Evolutionary conservation across 2,329 filamentous ascomycete species (phyloP).

Genomic region (Boeremia exigua): DNA sequence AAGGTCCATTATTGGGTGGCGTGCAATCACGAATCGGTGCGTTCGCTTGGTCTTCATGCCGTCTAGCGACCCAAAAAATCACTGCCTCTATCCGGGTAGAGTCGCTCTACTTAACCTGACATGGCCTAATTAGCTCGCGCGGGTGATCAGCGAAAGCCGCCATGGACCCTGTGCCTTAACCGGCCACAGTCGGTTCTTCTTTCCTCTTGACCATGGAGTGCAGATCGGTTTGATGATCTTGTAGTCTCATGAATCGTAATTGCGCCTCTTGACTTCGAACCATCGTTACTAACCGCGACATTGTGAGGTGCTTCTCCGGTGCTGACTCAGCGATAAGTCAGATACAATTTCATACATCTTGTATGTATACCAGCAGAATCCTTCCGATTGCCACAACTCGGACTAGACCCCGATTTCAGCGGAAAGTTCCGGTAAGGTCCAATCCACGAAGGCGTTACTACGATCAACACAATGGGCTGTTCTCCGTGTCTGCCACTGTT

Average conservation of each 20-base stretch:
- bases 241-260: slow-evolving; percentile 2
- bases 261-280: not conserved
- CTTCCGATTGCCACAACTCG: not conserved
- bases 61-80: slow-evolving; percentile 7
- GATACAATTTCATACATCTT: not conserved
- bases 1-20: slow-evolving; percentile 5
- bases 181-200: slow-evolving; percentile 8
- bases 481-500: not conserved
- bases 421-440: not conserved
- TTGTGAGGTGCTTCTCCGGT: not conserved
- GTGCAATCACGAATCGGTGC: slow-evolving; percentile 2
- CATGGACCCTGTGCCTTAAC: slow-evolving; percentile 10
- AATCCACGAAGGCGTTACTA: not conserved
- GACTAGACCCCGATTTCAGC: not conserved
- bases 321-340: slow-evolving; percentile 1
- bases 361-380: not conserved
- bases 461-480: not conserved
- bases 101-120: not conserved
- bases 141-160: slow-evolving; percentile 6
- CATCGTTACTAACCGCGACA: not conserved
- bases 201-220: not conserved
- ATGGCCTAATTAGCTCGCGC: not conserved
- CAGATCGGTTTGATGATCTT: slow-evolving; percentile 14
- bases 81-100: not conserved
- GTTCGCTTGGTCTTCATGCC: not conserved